phyloP scores from a whole-genome alignment of 2,329 filamentous ascomycete genomes.

The Aspergillus texensis region DNA sequence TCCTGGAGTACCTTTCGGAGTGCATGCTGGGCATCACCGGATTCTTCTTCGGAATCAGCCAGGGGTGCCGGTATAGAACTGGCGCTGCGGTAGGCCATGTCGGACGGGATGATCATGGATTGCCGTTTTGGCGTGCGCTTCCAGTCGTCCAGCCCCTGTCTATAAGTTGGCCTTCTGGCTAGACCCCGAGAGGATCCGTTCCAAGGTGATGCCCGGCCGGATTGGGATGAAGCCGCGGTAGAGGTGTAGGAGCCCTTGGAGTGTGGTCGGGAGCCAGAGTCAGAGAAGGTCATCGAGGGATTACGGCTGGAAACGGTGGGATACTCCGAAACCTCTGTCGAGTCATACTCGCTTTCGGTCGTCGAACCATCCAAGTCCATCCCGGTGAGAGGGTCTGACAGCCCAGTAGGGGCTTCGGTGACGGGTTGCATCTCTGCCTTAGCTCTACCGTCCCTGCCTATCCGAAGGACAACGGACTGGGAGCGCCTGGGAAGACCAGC shows the following conservation, averaged over 20 bases:
- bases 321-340: slow-evolving; percentile 45
- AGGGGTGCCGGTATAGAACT: slow-evolving; percentile 30
- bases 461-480: slow-evolving; percentile 49
- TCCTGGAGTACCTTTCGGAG: slow-evolving; percentile 49
- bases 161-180: slow-evolving; percentile 27
- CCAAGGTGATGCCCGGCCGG: slow-evolving; percentile 46
- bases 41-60: slow-evolving; percentile 33
- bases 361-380: slow-evolving; percentile 48
- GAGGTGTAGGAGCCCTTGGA: slow-evolving; percentile 50
- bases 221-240: slow-evolving; percentile 43
- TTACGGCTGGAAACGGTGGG: slow-evolving; percentile 39
- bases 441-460: slow-evolving; percentile 52
- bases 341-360: slow-evolving; percentile 46
- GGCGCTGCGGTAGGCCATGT: slow-evolving; percentile 35
- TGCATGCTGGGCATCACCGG: slow-evolving; percentile 50
- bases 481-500: slow-evolving; percentile 37
- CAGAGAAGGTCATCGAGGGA: slow-evolving; percentile 44
- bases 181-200: slow-evolving; percentile 35
- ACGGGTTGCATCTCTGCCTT: slow-evolving; percentile 49
- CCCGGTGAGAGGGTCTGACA: slow-evolving; percentile 38
- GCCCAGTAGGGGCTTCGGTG: slow-evolving; percentile 32
- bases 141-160: slow-evolving; percentile 30
- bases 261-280: slow-evolving; percentile 41
- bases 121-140: slow-evolving; percentile 38
- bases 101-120: slow-evolving; percentile 33